Percentiles rank a stretch among this genome's conserved stretches.
These are phyloP conservation scores for Podaxis pistillaris DNA, from an alignment of 768 basidiomycete genomes.

Conservation along the genomic window DNA sequence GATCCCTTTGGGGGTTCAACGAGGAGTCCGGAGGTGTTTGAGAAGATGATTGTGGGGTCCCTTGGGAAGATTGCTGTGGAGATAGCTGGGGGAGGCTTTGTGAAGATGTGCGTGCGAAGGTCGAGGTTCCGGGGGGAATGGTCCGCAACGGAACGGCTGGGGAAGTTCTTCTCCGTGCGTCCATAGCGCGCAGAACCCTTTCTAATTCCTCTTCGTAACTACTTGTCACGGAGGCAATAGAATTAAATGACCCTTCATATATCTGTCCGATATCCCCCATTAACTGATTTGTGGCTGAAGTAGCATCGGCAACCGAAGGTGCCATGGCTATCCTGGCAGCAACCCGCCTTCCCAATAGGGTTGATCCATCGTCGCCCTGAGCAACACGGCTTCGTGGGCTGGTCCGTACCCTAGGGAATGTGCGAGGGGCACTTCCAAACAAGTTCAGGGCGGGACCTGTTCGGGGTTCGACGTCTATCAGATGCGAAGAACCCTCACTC, in stretches of 20 bases:
- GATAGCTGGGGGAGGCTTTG: neutral
- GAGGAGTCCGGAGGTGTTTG: conserved; percentile 8
- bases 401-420: neutral
- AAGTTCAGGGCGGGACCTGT: neutral
- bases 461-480: neutral
- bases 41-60: conserved; percentile 3
- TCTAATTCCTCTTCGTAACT: conserved; percentile 11
- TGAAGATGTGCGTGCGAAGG: conserved; percentile 10
- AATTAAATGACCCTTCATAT: conserved; percentile 10
- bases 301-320: conserved; percentile 18
- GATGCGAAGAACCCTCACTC: neutral
- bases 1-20: conserved; percentile 1
- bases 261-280: conserved; percentile 2
- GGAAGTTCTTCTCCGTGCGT: conserved; percentile 1
- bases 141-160: conserved; percentile 1
- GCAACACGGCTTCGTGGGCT: conserved; percentile 21
- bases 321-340: conserved; percentile 35
- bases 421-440: neutral
- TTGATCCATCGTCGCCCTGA: conserved; percentile 33
- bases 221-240: conserved; percentile 13
- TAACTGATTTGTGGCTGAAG: conserved; percentile 14
- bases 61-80: conserved; percentile 10
- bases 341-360: conserved; percentile 37
- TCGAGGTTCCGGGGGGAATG: neutral
- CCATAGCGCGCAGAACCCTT: neutral